Percentiles rank a stretch among this genome's conserved stretches.
phyloP scores from a whole-genome alignment of 2,329 filamentous ascomycete genomes.

The Trichoderma arundinaceum region DNA sequence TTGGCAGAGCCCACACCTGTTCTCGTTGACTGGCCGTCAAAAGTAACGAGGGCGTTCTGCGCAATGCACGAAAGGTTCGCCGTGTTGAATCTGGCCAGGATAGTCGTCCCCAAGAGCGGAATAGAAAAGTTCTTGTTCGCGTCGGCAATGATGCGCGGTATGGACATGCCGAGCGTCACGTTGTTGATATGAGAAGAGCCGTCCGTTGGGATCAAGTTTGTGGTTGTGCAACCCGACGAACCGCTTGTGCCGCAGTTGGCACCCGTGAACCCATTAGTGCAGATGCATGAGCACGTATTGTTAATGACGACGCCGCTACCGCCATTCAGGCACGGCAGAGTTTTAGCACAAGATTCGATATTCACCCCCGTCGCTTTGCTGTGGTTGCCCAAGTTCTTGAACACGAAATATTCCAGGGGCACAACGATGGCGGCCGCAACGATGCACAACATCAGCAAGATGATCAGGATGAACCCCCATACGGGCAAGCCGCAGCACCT shows the following conservation, averaged over 20 bases:
- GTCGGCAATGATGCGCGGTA: conserved; percentile 74
- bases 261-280: conserved; percentile 82
- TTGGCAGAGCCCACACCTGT: conserved; percentile 41
- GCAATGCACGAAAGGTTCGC: conserved; percentile 79
- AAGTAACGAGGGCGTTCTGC: conserved; percentile 87
- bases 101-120: conserved; percentile 69
- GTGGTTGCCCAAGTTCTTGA: conserved; percentile 53
- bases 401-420: conserved; percentile 70
- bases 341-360: conserved; percentile 62
- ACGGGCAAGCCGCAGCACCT: conserved; percentile 84
- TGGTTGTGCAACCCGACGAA: conserved; percentile 59
- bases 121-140: conserved; percentile 75
- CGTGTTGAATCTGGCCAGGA: conserved; percentile 77
- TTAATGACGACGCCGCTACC: conserved; percentile 74
- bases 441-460: conserved; percentile 71
- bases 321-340: conserved; percentile 75
- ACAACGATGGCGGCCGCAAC: conserved; percentile 83
- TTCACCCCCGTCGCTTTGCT: conserved; percentile 47
- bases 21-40: conserved; percentile 63
- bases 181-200: conserved; percentile 56
- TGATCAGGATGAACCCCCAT: conserved; percentile 73
- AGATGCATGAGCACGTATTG: conserved; percentile 81
- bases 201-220: conserved; percentile 51
- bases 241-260: conserved; percentile 56
- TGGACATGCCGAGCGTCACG: conserved; percentile 79